These are phyloP conservation scores for Lodderomyces theae DNA, from an alignment of 1,139 yeast species.

Conservation along the genomic window DNA sequence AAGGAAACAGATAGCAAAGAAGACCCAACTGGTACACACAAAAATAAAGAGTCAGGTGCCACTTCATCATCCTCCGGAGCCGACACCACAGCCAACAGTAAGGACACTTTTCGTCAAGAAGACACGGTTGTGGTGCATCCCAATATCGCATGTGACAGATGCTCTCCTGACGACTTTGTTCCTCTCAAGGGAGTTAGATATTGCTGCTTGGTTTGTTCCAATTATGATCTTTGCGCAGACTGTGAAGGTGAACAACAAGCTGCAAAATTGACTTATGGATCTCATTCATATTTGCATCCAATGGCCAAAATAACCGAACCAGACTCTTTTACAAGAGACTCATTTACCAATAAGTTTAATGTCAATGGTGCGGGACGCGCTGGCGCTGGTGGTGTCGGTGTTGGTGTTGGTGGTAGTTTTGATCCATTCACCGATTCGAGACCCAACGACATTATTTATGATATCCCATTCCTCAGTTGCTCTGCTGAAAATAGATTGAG, in stretches of 20 bases:
- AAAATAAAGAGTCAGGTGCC: conserved; percentile 4
- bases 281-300: conserved; percentile 31
- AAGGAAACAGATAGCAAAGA: neutral
- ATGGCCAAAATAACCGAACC: conserved; percentile 30
- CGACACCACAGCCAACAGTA: neutral
- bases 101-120: neutral
- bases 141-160: conserved; percentile 41
- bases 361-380: neutral
- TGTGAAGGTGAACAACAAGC: conserved; percentile 38
- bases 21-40: neutral
- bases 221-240: conserved; percentile 54
- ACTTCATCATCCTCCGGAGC: neutral
- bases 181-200: conserved; percentile 50
- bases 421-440: neutral
- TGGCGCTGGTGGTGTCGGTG: no score
- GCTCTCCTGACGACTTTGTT: conserved; percentile 28
- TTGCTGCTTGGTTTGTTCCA: conserved; percentile 52
- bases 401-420: no score
- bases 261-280: conserved; percentile 16
- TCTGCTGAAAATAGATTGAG: conserved; percentile 18
- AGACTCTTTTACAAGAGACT: conserved; percentile 6
- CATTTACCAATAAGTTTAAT: neutral
- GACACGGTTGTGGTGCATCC: conserved; percentile 17
- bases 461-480: conserved; percentile 28
- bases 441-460: conserved; percentile 20